Conservation (phyloP, 1,284 basidiomycete species). For the Xerocomus nothofagi region DNA sequence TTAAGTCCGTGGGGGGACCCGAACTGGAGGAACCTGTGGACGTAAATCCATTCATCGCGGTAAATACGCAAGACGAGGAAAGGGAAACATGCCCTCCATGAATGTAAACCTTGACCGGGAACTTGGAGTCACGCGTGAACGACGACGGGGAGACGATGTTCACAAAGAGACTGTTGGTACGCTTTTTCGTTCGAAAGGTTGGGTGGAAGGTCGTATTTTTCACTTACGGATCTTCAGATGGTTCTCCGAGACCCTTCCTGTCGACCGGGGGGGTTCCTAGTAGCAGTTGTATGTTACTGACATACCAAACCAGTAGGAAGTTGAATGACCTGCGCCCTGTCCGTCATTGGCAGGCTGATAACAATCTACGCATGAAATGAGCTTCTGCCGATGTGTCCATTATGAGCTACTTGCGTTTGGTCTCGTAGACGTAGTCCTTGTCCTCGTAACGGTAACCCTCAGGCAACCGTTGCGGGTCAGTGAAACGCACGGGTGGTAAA, state of each 20-base stretch:
- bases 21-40: conserved; percentile 71
- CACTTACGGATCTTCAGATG: conserved; percentile 68
- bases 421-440: conserved; percentile 62
- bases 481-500: conserved; percentile 59
- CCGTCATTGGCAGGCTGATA: conserved; percentile 65
- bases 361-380: conserved; percentile 42
- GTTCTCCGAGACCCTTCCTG: conserved; percentile 62
- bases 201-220: neutral
- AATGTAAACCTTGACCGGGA: conserved; percentile 73
- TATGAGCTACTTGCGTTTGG: conserved; percentile 46
- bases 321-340: conserved; percentile 47
- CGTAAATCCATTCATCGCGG: neutral
- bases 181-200: neutral
- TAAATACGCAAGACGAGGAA: neutral
- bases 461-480: conserved; percentile 60
- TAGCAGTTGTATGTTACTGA: neutral
- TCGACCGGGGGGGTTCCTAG: conserved; percentile 46
- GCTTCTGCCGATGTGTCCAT: neutral
- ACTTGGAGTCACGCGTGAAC: conserved; percentile 46
- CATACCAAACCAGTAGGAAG: neutral
- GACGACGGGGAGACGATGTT: conserved; percentile 68
- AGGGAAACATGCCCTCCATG: conserved; percentile 59
- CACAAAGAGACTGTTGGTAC: conserved; percentile 55
- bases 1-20: conserved; percentile 63
- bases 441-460: conserved; percentile 52